Base-by-base conservation (phyloP, 2,329 filamentous ascomycete genomes). In the Fusarium nisikadoi region DNA sequence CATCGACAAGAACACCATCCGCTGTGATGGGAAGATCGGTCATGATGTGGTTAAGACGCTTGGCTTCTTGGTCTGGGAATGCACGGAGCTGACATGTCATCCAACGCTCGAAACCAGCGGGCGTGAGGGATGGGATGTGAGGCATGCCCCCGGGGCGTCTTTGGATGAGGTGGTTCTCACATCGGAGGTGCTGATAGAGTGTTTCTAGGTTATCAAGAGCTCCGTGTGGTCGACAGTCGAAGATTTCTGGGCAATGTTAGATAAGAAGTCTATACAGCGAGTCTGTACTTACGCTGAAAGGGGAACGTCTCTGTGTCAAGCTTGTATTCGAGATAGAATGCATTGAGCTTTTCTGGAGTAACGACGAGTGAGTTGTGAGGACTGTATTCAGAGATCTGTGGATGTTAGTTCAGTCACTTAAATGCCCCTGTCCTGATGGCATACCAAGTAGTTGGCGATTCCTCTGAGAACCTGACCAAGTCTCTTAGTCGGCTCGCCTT, bases 21-120 rank as follows among this genome's bases (percentile, higher is more conserved):
- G 83, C 82, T 35, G 86, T 81, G 74, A 97, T 92, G 2, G 93
- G 92, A 80, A 95, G 89, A 47, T 91, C 87, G 7, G 89, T 80
- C 7, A 95, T 88, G 27, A 94, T 89, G 63, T 88, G 90, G 46
- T 89, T 85, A 8, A 97, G 84, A 14, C 94, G 89, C 45, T 88
- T 86, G 64, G 90, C 91, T 80, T 97, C 94, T 50, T 89, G 86
- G 43, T 94, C 90, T 0, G 94, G 94, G 71, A 94, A 90, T 2
- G 93, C 92, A 71, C 90, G 88, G 41, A 95, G 91, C 79, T 93
- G 88, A 42, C 89, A 85, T 3, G 89, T 91, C 83, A 93, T 90
- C 91, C 93, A 97, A 58, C 85, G 84, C 55, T 88, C 86, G 77
- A 93, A 94, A 4, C 92, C 92, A n/a, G 84, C 79, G 1, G 90